Evolutionary conservation across 352 stramenopile genomes (phyloP), one percentile per base, ranked within the genome.

Genomic region (Pythium aquatile): DNA sequence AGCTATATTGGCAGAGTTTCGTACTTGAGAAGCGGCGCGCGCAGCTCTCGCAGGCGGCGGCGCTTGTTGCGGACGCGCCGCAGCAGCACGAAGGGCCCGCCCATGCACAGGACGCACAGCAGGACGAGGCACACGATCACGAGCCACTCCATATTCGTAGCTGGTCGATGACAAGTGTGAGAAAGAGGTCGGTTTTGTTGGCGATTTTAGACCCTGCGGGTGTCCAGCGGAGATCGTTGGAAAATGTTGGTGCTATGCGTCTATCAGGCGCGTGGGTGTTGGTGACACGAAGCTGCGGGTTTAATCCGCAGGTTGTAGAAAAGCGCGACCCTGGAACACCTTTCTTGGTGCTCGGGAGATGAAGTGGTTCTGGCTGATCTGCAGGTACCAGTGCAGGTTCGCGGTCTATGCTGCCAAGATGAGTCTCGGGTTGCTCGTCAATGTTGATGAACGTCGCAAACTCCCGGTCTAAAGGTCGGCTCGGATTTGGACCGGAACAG

Each of bases 81-180:
- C 58, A 70, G 51, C 30, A 66, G 42, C 51, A 49, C 35, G 47
- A 70, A 63, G 17, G 64, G 64, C 11, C 57, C 57, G 42, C 51
- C 57, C 11, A 55, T 59, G 47, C 64, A 65, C 16, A 69, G 6
- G 10, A 60, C 11, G 56, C 63, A 69, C 3, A 66, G 5, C 5
- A 63, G 42, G 20, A 70, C n/a, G 1, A 66, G 30, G 16, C 17
- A 44, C 7, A 61, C 58, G 30, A 66, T 24, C 11, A 66, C 49
- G 10, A 70, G 42, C 64, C 57, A 70, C 51, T 70, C 57, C 58
- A 70, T 70, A 11, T 17, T 52, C 20, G n/a, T 8, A 48, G n/a
- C 24, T 20, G 14, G 49, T 24, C 20, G 20, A 24, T 24, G 20
- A 24, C 20, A 24, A 24, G 20, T 24, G 20, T 24, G 20, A 24